These are phyloP conservation scores for Emmonsiellopsis sp. DNA, from an alignment of 2,329 filamentous ascomycete genomes.

Conservation along the genomic window DNA sequence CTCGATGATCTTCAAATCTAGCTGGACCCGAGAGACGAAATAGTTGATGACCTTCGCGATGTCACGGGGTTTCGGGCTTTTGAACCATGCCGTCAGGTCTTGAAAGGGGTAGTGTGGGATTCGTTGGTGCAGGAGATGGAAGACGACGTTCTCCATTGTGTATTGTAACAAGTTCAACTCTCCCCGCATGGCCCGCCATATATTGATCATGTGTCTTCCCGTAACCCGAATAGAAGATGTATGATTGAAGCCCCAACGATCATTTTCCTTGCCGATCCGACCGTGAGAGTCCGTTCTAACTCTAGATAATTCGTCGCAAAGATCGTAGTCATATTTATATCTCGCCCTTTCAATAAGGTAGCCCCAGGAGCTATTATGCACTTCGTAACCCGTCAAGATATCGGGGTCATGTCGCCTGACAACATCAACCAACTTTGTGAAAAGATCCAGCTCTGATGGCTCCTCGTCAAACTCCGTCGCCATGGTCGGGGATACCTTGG, in stretches of 20 bases:
- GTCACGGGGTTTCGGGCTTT: constrained; percentile 56
- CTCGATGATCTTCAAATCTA: constrained; percentile 86
- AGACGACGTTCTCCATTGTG: constrained; percentile 90
- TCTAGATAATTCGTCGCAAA: constrained; percentile 84
- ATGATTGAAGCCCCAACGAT: constrained; percentile 88
- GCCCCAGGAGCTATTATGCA: constrained; percentile 89
- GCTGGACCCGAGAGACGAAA: constrained; percentile 62
- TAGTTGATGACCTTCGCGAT: constrained; percentile 68
- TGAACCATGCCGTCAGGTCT: constrained; percentile 75
- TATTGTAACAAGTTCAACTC: constrained; percentile 89
- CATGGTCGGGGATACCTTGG: constrained; percentile 53
- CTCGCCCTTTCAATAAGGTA: constrained; percentile 86
- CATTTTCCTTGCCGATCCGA: constrained; percentile 73
- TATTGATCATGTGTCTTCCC: constrained; percentile 90
- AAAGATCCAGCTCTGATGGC: constrained; percentile 68
- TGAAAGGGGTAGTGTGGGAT: constrained; percentile 79
- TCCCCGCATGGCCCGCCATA: constrained; percentile 92
- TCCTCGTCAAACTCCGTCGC: constrained; percentile 62
- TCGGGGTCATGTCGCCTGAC: constrained; percentile 81
- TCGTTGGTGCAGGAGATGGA: constrained; percentile 76
- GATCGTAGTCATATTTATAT: constrained; percentile 76
- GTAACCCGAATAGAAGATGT: constrained; percentile 89
- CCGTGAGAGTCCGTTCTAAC: constrained; percentile 78
- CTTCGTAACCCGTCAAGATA: constrained; percentile 88
- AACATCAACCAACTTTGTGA: constrained; percentile 77